A percentile compares a stretch with the other conserved stretches of the same genome.
phyloP scores from a whole-genome alignment of 495 filamentous ascomycete genomes.

The Lasiosphaeris hirsuta region DNA sequence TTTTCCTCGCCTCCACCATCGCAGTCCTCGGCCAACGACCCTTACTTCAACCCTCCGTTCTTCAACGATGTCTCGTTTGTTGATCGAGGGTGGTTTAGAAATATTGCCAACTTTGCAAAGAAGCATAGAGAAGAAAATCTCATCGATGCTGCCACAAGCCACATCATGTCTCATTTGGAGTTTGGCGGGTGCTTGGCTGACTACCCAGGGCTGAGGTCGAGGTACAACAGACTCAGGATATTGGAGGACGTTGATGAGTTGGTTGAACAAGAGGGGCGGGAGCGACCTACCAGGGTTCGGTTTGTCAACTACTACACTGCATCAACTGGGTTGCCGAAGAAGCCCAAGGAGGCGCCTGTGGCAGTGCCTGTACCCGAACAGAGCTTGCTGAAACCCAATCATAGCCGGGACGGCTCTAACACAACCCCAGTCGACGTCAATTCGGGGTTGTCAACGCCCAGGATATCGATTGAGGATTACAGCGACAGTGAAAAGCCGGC shows the following conservation, averaged over 20 bases:
- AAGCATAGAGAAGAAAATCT: slow-evolving; percentile 71
- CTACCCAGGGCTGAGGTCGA: slow-evolving; percentile 60
- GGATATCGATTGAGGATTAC: slow-evolving; percentile 46
- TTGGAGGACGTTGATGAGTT: slow-evolving; percentile 64
- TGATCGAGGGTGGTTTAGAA: slow-evolving; percentile 62
- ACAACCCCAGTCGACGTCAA: slow-evolving; percentile 1
- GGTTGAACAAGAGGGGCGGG: slow-evolving; percentile 2
- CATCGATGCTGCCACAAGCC: slow-evolving; percentile 62
- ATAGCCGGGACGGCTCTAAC: slow-evolving; percentile 3
- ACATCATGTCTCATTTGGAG: slow-evolving; percentile 76
- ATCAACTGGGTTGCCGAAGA: slow-evolving; percentile 65
- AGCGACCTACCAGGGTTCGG: slow-evolving; percentile 47
- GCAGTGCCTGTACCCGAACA: neutral
- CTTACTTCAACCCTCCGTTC: slow-evolving; percentile 71
- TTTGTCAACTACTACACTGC: slow-evolving; percentile 92
- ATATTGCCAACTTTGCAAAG: slow-evolving; percentile 70
- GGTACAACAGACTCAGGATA: slow-evolving; percentile 63
- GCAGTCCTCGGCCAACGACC: slow-evolving; percentile 36
- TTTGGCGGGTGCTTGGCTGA: slow-evolving; percentile 81
- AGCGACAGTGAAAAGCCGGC: slow-evolving; percentile 18
- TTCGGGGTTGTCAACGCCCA: slow-evolving; percentile 27
- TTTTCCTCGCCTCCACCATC: slow-evolving; percentile 19
- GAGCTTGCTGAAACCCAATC: slow-evolving; percentile 6
- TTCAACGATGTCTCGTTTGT: slow-evolving; percentile 65
- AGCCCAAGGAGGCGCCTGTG: slow-evolving; percentile 3